These are phyloP conservation scores for Larix sibirica DNA, from an alignment of 83 land plant genomes.

Conservation along the genomic window DNA sequence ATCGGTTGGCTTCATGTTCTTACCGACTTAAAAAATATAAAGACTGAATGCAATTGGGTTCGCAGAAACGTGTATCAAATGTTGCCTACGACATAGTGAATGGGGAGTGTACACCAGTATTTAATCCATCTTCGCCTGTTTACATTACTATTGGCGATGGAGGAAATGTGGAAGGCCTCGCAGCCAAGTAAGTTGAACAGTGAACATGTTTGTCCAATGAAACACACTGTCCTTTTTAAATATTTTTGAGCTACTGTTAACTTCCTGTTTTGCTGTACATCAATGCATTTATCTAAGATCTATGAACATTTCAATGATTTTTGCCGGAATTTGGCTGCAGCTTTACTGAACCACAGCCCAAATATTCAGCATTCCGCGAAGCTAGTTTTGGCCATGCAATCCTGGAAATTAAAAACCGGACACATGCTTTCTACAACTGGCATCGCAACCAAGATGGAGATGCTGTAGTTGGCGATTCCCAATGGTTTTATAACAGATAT, in stretches of 20 bases:
- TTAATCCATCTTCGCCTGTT: conserved; percentile 50
- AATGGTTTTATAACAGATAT: conserved; percentile 47
- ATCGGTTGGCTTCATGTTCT: not conserved
- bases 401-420: conserved; percentile 54
- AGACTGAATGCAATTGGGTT: not conserved
- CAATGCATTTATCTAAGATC: not conserved
- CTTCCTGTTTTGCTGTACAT: no score
- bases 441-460: conserved; percentile 54
- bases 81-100: conserved; percentile 53
- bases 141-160: conserved; percentile 82
- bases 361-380: conserved; percentile 60
- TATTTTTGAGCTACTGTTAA: not conserved
- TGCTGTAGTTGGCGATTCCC: conserved; percentile 39
- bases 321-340: conserved; percentile 34
- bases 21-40: no score
- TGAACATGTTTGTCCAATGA: not conserved
- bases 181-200: conserved; percentile 40
- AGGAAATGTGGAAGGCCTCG: conserved; percentile 76
- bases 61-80: conserved; percentile 65
- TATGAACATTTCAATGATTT: not conserved
- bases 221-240: not conserved
- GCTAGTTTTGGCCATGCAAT: conserved; percentile 64
- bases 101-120: conserved; percentile 43
- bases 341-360: conserved; percentile 58
- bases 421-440: conserved; percentile 59